Evolutionary conservation across 2,329 filamentous ascomycete species (phyloP), one percentile per base, ranked within the genome.

Genomic region (Epichloe scottii): DNA sequence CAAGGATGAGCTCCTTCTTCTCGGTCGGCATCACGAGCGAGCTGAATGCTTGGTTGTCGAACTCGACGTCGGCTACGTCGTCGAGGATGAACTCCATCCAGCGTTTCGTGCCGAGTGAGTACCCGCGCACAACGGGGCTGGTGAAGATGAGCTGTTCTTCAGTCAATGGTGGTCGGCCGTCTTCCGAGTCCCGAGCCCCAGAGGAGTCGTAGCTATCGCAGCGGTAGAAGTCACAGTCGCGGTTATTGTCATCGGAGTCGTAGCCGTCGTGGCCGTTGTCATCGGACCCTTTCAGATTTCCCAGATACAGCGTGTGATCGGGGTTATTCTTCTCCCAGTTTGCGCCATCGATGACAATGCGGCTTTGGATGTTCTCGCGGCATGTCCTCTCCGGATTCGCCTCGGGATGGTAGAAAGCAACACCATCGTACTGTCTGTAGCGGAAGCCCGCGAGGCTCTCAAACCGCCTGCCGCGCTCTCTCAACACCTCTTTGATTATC

Each of bases 51-150:
- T 68, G 60, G 5, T 66, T 65, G 55, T 75, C 74, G 70, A 74
- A 79, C 39, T 63, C 53, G 45, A 77, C 71, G 35, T 72, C 68
- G 2, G 54, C 52, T 5, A 76, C 63, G 12, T 69, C 59, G 43
- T 75, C 71, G 45, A 77, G 63, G 54, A 66, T 74, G 54, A 76
- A 75, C 52, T 74, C 71, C 53, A 73, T 67, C 72, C 70, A 76
- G 51, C 66, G 66, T 60, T 72, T 73, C 49, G 68, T 67, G 58
- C 70, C 72, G 39, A 76, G 66, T 0, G 68, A 66, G 55, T 78
- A 80, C 0, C 76, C 76, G 12, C 71, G 68, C 3, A 75, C 59
- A 14, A 67, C 61, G 23, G 69, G 62, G 1, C 63, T 65, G 1
- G 70, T 64, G 48, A 74, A 59, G 10, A 75, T 59, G 1, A 68